Evolutionary conservation across 805 yeast species (phyloP), one percentile per base, ranked within the genome.

Genomic region (Spathaspora hagerdaliae): DNA sequence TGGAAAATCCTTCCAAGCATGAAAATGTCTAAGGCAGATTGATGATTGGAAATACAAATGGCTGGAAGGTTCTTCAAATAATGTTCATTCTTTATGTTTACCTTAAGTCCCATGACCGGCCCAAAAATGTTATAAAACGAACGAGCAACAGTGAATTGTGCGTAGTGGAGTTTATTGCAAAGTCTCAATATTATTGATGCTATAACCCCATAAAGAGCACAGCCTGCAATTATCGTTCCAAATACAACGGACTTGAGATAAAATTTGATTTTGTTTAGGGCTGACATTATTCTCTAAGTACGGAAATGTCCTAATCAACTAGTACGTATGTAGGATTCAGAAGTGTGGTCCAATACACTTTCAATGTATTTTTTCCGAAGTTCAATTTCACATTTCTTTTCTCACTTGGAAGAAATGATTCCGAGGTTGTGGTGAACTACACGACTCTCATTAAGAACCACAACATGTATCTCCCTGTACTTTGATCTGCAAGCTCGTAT

Each of bases 121-220:
- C 87, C 78, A 64, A 86, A 78, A 3, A 79, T 58, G 51, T 69
- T 61, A 63, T 87, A 85, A 61, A 87, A 91, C 38, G 84, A 85
- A 51, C 96, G 74, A 1, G 97, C 98, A 9, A 92, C 88, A 15
- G 90, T 72, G 81, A 90, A 90, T 67, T 94, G 99, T 1, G 96
- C 82, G 41, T 90, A 74, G 44, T 85, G 83, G 54, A 80, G 82
- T 62, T 86, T 86, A 24, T 96, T 95, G 12, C 83, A 52, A 6
- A 89, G 43, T 1, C 87, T 69, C 42, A 89, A 72, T 6, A 79
- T 50, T 1, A 87, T 60, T 1, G 97, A 89, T 19, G 90, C 87
- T 8, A 86, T 42, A 2, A 87, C 87, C 47, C 96, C 96, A 55
- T 85, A 87, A 6, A 82, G 47, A 1, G 90, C 90, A 60, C 87